Conservation (phyloP, 805 yeast species). For the Kurtzmaniella cleridarum region DNA sequence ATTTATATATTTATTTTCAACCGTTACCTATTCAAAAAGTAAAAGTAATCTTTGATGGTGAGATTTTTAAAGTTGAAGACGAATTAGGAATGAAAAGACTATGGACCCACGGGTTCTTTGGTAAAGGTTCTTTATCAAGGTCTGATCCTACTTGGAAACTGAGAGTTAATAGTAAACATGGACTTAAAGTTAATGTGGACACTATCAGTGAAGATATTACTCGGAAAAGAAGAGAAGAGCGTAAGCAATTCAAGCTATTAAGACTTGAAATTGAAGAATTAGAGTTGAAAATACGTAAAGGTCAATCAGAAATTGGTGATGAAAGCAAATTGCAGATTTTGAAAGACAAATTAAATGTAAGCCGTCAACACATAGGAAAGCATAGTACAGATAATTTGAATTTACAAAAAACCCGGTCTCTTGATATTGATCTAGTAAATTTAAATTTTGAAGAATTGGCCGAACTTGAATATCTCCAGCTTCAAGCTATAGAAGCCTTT, state of each 20-base stretch:
- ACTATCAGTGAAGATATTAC: constrained; percentile 68
- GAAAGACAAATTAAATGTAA: constrained; percentile 11
- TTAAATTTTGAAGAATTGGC: constrained; percentile 11
- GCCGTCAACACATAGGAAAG: constrained; percentile 10
- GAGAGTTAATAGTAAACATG: constrained; percentile 56
- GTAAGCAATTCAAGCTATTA: constrained; percentile 65
- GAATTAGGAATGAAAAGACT: constrained; percentile 46
- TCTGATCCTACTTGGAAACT: constrained; percentile 88
- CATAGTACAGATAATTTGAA: constrained; percentile 6
- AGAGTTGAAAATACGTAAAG: constrained; percentile 43
- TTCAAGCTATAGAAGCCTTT: constrained; percentile 71
- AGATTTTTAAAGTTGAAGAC: constrained; percentile 37
- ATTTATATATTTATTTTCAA: constrained; percentile 15
- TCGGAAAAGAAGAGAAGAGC: constrained; percentile 59
- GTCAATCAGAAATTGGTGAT: constrained; percentile 19
- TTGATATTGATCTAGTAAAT: constrained; percentile 9
- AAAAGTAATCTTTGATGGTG: constrained; percentile 20
- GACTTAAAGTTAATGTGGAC: constrained; percentile 29
- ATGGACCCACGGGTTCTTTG: constrained; percentile 89
- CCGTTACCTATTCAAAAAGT: constrained; percentile 20
- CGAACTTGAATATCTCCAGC: constrained; percentile 50
- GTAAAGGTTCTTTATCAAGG: constrained; percentile 84
- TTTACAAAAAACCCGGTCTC: constrained; percentile 3
- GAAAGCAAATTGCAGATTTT: constrained; percentile 12
- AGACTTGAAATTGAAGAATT: constrained; percentile 47